phyloP scores from a whole-genome alignment of 78 protist species.

The Polysphondylium violaceum region DNA sequence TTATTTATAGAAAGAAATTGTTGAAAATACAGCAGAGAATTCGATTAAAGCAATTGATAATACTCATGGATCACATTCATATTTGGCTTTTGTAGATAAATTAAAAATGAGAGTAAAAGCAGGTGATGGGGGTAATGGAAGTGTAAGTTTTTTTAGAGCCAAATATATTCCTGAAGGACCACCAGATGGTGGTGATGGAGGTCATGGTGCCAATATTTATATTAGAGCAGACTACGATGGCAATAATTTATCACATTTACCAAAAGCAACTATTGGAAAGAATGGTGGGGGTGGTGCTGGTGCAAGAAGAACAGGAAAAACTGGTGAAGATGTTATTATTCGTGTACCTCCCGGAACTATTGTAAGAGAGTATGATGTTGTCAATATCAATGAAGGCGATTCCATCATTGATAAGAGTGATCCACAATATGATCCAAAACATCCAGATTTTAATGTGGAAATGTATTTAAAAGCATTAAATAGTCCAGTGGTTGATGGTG shows the following conservation, averaged over 20 bases:
- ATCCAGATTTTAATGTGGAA: constrained; percentile 2
- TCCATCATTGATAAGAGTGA: background rate
- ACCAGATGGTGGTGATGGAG: constrained; percentile 81
- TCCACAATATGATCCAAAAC: constrained; percentile 11
- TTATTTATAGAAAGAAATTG: too few relatives aligned
- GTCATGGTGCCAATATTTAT: constrained; percentile 56
- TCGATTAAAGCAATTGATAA: background rate
- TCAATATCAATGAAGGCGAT: background rate
- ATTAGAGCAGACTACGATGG: constrained; percentile 35
- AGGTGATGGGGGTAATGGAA: constrained; percentile 76
- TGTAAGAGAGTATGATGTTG: constrained; percentile 3
- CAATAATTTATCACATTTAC: constrained; percentile 59
- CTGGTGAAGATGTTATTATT: constrained; percentile 57
- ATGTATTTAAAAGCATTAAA: constrained; percentile 29
- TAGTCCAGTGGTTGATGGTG: constrained; percentile 36
- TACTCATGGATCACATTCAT: background rate
- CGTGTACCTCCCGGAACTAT: constrained; percentile 77
- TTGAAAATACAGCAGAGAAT: background rate
- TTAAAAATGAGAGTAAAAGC: constrained; percentile 21
- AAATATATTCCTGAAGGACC: constrained; percentile 74
- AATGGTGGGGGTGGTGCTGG: constrained; percentile 43
- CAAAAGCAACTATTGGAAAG: constrained; percentile 13
- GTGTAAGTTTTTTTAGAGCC: constrained; percentile 46
- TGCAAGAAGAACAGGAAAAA: constrained; percentile 32
- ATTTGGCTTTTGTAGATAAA: constrained; percentile 36